Percentiles rank a stretch among this genome's conserved stretches.
Evolutionary conservation across 2,329 filamentous ascomycete species (phyloP).

Genomic region (Penicillium sp.): DNA sequence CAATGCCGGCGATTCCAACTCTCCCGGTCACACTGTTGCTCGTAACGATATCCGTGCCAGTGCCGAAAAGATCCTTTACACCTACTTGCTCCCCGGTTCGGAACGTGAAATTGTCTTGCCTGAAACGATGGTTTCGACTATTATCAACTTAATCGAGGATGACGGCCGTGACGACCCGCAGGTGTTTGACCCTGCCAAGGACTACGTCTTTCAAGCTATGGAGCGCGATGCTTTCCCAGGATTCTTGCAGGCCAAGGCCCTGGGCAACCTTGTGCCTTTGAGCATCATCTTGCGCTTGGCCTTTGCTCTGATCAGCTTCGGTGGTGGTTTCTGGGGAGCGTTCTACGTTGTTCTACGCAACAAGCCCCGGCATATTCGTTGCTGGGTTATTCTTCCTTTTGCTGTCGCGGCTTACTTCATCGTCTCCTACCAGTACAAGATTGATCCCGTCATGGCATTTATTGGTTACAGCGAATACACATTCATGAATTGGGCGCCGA

Average conservation of each 20-base stretch:
- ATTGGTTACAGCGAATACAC: conserved; percentile 95
- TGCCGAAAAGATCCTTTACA: conserved; percentile 98
- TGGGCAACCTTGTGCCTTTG: conserved; percentile 91
- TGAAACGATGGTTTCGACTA: conserved; percentile 79
- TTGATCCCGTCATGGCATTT: conserved; percentile 87
- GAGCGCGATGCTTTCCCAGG: conserved; percentile 98
- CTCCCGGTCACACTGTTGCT: conserved; percentile 79
- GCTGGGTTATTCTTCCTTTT: conserved; percentile 92
- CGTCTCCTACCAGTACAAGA: conserved; percentile 89
- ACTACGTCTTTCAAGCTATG: conserved; percentile 99
- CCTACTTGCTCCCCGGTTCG: conserved; percentile 88
- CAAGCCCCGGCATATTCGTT: conserved; percentile 69
- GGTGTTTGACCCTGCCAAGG: conserved; percentile 95
- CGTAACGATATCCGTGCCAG: conserved; percentile 87
- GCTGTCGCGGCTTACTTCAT: conserved; percentile 86
- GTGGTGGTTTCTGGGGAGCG: conserved; percentile 89
- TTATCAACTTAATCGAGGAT: conserved; percentile 85
- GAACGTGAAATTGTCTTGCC: conserved; percentile 95
- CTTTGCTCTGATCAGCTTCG: conserved; percentile 80
- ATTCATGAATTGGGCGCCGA: conserved; percentile 83
- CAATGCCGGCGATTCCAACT: conserved; percentile 68
- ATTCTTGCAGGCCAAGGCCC: conserved; percentile 89
- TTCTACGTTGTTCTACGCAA: conserved; percentile 93
- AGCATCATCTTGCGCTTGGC: conserved; percentile 85
- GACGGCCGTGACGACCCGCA: conserved; percentile 92